A percentile compares a stretch with the other conserved stretches of the same genome.
These are phyloP conservation scores for Tolypocladium sp. DNA, from an alignment of 2,329 filamentous ascomycete genomes.

Conservation along the genomic window DNA sequence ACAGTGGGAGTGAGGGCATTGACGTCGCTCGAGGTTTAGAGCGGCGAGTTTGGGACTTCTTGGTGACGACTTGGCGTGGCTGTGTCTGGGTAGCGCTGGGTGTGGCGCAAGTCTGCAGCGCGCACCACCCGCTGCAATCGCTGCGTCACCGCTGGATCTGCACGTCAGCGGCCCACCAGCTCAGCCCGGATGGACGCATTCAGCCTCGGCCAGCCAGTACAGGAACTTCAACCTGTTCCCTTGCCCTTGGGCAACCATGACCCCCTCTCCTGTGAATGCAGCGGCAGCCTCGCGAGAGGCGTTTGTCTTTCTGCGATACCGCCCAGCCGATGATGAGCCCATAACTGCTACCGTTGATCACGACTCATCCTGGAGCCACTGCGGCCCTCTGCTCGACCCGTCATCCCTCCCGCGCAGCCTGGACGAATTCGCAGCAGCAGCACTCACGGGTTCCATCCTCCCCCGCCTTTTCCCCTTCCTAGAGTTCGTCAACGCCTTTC, in stretches of 20 bases:
- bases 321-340: not conserved
- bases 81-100: conserved; percentile 1
- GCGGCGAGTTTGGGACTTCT: not conserved
- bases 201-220: not conserved
- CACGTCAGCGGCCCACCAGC: not conserved
- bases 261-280: not conserved
- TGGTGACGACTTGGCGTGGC: conserved; percentile 6
- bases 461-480: not conserved
- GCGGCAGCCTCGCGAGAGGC: not conserved
- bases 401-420: not conserved
- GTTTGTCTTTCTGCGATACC: not conserved
- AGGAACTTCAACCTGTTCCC: not conserved
- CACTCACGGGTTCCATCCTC: not conserved
- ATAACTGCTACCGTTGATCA: not conserved
- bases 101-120: not conserved
- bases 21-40: not conserved
- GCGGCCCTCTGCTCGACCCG: not conserved
- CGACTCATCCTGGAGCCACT: not conserved
- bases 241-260: not conserved
- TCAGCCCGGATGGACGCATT: not conserved
- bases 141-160: not conserved
- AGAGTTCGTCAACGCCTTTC: not conserved
- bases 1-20: not conserved
- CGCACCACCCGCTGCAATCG: not conserved
- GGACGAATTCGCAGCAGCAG: not conserved